Base-by-base conservation (phyloP, 345 rosid genomes). In the Acer negundo region DNA sequence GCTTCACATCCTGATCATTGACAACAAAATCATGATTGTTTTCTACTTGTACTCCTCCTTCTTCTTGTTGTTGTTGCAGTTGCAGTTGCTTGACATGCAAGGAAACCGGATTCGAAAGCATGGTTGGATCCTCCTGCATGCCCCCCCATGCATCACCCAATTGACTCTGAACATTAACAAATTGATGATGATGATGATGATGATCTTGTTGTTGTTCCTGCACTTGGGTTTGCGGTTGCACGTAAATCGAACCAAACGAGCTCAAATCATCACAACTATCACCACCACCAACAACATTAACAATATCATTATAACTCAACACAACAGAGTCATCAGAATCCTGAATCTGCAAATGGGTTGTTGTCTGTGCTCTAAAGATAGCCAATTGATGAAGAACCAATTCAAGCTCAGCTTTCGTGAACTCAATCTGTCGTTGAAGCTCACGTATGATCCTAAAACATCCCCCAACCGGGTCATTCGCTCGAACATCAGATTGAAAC, bases 401-500 rank as follows among this genome's bases (percentile, higher is more conserved):
- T 23, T 91, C 95, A 7, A 94, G 90, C 77, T 96, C 97, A 12
- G 90, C 90, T 77, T 86, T 86, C n/a, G 63, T 83, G 69, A 72
- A 90, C 5, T 91, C 94, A 22, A 96, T 92, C 76, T 94, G 89
- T 9, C 85, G 86, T 24, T 94, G 93, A 24, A 92, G 97, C 20
- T 91, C 87, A 22, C 85, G 82, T 4, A 94, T 83, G 69, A 96
- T 89, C 10, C 91, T 65, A 78, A 75, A 90, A 72, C 99, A 96
- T 0, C 99, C 99, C 1, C 91, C 91, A 1, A 96, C 86, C 0
- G 98, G 99, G 62, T 96, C 99, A 17, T 62, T 85, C 9, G 98
- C 98, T 0, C 99, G 91, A 1, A 88, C 95, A 51, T 96, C 97
- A 0, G 99, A 91, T 67, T 96, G 97, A 83, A 85, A 89, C 40